Conservation (phyloP, 1,284 basidiomycete genomes). For the Tilletia horrida region DNA sequence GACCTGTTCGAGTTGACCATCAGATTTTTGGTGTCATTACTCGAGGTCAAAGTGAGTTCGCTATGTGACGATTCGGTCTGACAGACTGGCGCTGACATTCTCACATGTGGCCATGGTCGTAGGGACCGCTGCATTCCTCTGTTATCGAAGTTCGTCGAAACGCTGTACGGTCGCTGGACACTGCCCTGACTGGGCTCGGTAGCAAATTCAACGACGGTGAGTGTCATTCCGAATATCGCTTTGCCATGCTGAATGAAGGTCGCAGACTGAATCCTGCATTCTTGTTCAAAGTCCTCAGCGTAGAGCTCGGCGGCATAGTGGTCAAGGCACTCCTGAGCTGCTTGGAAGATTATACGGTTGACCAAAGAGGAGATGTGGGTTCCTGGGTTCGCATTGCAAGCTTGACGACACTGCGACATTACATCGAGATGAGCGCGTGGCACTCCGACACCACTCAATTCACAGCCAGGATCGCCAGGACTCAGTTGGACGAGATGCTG, state of each 20-base stretch:
- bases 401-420: slow-evolving; percentile 62
- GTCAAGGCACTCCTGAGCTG: slow-evolving; percentile 60
- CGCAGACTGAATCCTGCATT: neutral
- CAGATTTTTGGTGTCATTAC: slow-evolving; percentile 18
- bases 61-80: neutral
- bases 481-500: slow-evolving; percentile 26
- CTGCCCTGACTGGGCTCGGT: slow-evolving; percentile 19
- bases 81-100: neutral
- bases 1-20: slow-evolving; percentile 33
- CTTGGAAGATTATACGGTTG: slow-evolving; percentile 82
- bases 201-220: too few relatives aligned
- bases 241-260: slow-evolving; percentile 5
- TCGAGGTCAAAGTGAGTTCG: neutral
- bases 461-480: neutral
- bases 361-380: slow-evolving; percentile 93
- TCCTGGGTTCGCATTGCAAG: slow-evolving; percentile 86
- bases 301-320: too few relatives aligned
- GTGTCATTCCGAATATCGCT: neutral
- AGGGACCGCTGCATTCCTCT: slow-evolving; percentile 24
- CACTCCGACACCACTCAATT: neutral
- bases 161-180: slow-evolving; percentile 34
- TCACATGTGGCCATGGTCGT: neutral
- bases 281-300: too few relatives aligned
- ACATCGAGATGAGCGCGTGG: slow-evolving; percentile 27
- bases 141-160: slow-evolving; percentile 41